Conservation (phyloP, 2,329 filamentous ascomycete species). For the Coniella lustricola region DNA sequence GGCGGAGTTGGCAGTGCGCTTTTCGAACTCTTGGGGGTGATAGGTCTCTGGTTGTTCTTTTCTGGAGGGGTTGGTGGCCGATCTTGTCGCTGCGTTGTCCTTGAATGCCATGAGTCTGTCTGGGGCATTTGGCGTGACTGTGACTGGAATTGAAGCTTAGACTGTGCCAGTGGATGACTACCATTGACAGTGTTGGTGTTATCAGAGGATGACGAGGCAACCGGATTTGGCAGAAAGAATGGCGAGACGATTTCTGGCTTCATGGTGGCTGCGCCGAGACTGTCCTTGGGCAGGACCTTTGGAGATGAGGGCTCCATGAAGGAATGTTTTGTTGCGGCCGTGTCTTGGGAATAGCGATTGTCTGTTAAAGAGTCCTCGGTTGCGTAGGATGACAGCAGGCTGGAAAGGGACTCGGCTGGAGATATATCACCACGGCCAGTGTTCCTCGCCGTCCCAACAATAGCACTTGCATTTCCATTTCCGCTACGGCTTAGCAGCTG, state of each 20-base stretch:
- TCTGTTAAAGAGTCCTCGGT: slow-evolving; percentile 8
- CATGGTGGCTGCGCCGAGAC: background rate
- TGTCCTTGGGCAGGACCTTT: slow-evolving; percentile 9
- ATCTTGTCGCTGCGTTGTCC: background rate
- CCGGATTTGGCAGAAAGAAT: slow-evolving; percentile 9
- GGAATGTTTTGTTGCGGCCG: slow-evolving; percentile 9
- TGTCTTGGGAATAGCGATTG: slow-evolving; percentile 11
- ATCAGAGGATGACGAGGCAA: slow-evolving; percentile 1
- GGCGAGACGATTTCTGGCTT: slow-evolving; percentile 9
- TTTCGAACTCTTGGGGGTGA: slow-evolving; percentile 7
- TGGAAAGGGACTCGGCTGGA: slow-evolving; percentile 44
- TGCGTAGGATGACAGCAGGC: slow-evolving; percentile 48
- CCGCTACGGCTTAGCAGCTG: slow-evolving; percentile 15
- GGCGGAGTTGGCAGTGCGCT: slow-evolving; percentile 22
- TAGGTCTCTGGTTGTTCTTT: slow-evolving; percentile 7
- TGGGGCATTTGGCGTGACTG: background rate
- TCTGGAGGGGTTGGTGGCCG: slow-evolving; percentile 10
- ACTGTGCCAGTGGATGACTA: background rate
- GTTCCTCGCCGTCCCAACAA: background rate
- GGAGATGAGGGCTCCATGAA: slow-evolving; percentile 9
- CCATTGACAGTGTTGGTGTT: background rate
- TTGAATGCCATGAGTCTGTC: background rate
- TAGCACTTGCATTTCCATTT: too few relatives aligned
- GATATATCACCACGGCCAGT: slow-evolving; percentile 22
- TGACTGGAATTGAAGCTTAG: background rate